Base-by-base conservation (phyloP, 106 monocot species). In the Dendrobium officinale region DNA sequence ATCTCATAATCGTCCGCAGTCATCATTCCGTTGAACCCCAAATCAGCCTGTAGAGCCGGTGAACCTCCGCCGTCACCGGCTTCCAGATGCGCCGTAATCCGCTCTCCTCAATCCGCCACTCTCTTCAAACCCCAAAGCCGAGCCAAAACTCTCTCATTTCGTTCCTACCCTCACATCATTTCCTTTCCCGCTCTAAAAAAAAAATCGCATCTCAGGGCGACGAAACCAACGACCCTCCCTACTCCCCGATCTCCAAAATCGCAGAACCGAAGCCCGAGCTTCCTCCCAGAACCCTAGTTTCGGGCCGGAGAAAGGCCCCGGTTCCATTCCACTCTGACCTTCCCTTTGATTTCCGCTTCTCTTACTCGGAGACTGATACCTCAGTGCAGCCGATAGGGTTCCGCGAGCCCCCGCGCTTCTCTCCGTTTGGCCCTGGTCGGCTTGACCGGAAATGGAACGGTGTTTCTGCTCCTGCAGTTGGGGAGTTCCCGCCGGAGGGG, bases 321-420 rank as follows among this genome's bases (percentile, higher is more conserved):
- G 6, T 42, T 11, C 94, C 88, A 4, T 16, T 83, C 78, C 84
- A 82, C 31, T 95, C 93, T 8, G 86, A 95, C 66, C 90, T 99
- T 29, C 93, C 95, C 6, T 99, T 95, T 82, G 93, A 99, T 51
- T 99, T 99, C 85, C 89, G 90, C 43, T 99, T 90, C 93, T 91
- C 92, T 55, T 99, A 99, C 88, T 93, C 95, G 4, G 98, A 99
- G 82, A 82, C 85, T 42, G 81, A 88, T 78, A 88, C 86, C 1
- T 55, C 81, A 44, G 81, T 85, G 13, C 67, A 73, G 51, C 92
- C 98, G 6, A 91, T 99, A 67, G 95, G 91, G 29, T 91, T 91
- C 84, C 89, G 95, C 48, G 95, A 95, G 80, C 91, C 91, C 54
- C 85, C 88, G 16, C 89, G 89, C 55, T 95, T 95, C 89, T 95